phyloP scores from a whole-genome alignment of 768 basidiomycete genomes.

The Clitopilus hobsonii region DNA sequence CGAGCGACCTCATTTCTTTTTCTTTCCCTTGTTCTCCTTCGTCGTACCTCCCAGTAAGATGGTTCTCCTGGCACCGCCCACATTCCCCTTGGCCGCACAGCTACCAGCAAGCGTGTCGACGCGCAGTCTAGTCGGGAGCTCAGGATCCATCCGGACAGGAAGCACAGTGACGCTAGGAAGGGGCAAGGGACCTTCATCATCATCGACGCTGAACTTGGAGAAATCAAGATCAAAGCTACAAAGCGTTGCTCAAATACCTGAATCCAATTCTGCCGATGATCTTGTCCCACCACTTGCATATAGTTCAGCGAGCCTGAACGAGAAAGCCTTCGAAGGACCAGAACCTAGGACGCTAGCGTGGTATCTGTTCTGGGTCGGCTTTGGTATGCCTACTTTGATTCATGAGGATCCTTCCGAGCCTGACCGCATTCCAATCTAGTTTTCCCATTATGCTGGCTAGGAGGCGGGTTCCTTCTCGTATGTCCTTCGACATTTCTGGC shows the following conservation, averaged over 20 bases:
- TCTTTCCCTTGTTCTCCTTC: neutral
- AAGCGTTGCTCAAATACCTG: slow-evolving; percentile 28
- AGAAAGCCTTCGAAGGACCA: neutral
- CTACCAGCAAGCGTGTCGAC: neutral
- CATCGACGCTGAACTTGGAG: slow-evolving; percentile 24
- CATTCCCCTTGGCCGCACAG: neutral
- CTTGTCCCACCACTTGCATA: slow-evolving; percentile 30
- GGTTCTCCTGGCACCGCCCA: neutral
- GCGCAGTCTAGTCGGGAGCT: neutral
- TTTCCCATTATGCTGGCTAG: slow-evolving; percentile 11
- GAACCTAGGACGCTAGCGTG: slow-evolving; percentile 55
- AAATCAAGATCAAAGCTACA: slow-evolving; percentile 37
- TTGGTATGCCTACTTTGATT: slow-evolving; percentile 35
- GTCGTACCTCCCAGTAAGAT: neutral
- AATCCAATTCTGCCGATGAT: slow-evolving; percentile 39
- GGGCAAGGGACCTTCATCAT: slow-evolving; percentile 9
- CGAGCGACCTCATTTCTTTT: neutral
- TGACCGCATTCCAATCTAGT: slow-evolving; percentile 1
- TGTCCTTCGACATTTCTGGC: slow-evolving; percentile 6
- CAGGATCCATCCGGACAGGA: neutral
- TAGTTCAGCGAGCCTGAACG: slow-evolving; percentile 12
- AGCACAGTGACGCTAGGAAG: neutral
- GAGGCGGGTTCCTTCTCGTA: slow-evolving; percentile 9
- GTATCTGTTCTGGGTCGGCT: slow-evolving; percentile 61
- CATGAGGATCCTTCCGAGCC: neutral